Base-by-base conservation (phyloP, 306 rosid genomes). In the Urtica urens region DNA sequence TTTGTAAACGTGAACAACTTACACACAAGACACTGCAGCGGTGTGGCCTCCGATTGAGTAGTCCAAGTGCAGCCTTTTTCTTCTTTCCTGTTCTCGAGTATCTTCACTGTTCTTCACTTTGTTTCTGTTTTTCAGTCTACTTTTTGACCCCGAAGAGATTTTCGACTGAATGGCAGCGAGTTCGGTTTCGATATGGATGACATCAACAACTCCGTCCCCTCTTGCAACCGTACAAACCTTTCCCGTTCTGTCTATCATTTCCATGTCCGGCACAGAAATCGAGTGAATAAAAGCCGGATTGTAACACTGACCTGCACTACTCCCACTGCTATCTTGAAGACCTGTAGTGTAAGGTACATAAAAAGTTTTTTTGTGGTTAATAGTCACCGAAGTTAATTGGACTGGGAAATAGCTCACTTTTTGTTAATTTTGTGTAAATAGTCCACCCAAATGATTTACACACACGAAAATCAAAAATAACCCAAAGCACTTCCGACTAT, bases 271-370 rank as follows among this genome's bases (percentile, higher is more conserved):
- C 71, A 81, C 85, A 13, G 82, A 84, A 61, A 85, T 71, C 41
- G 93, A 75, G 34, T 84, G 95, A 58, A 90, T 45, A 59, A 81
- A 79, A 62, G 99, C 90, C 58, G 95, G 99, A 73, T 90, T 90
- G 43, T 70, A 69, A 69, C 77, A 81, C 58, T 79, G 92, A 35
- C 76, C 92, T 2, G 80, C 27, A 28, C 19, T 51, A 26, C 68
- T 55, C 40, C 60, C 47, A 42, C 72, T 58, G 50, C 73, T 59
- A 12, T 68, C 82, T 46, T 72, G 62, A 49, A 60, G 55, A 46
- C 81, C 95, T 88, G 83, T 10, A 35, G n/a, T n/a, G n/a, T n/a
- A n/a, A n/a, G n/a, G n/a, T n/a, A n/a, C n/a, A n/a, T n/a, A n/a
- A n/a, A n/a, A n/a, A n/a, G n/a, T n/a, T n/a, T n/a, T n/a, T n/a